Percentiles rank a stretch among this genome's conserved stretches.
phyloP scores from a whole-genome alignment of 179 eudicot genomes.

The Dionaea muscipula region DNA sequence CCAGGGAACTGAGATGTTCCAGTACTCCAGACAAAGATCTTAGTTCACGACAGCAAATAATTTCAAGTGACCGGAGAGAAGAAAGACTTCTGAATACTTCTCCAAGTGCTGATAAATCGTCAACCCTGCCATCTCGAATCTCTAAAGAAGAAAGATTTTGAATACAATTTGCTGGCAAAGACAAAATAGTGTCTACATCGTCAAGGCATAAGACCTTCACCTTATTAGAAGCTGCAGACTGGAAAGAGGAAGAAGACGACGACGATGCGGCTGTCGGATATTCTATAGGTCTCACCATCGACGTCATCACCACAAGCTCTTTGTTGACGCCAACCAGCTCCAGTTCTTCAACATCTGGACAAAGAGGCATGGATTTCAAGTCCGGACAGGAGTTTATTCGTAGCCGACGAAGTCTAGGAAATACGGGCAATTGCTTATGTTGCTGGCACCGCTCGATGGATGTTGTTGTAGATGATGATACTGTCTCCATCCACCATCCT shows the following conservation, averaged over 20 bases:
- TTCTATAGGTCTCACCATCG: background rate
- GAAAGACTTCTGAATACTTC: background rate
- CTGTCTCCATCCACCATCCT: background rate
- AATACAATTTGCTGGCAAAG: conserved; percentile 4
- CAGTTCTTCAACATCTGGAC: conserved; percentile 9
- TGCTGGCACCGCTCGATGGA: background rate
- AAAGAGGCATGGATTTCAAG: conserved; percentile 5
- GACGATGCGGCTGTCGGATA: too few relatives aligned
- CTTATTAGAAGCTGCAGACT: background rate
- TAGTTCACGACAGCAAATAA: background rate
- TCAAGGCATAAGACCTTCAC: background rate
- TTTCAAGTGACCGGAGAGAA: conserved; percentile 9
- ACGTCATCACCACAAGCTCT: background rate
- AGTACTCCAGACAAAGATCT: conserved; percentile 4
- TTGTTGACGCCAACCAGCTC: background rate
- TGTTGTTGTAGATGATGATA: background rate
- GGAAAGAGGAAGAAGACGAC: background rate
- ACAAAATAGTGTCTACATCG: background rate
- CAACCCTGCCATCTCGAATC: background rate
- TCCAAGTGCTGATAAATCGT: background rate
- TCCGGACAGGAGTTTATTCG: conserved; percentile 6
- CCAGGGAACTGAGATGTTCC: conserved; percentile 17
- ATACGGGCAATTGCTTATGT: background rate
- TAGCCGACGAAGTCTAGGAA: conserved; percentile 6
- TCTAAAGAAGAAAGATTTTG: conserved; percentile 3